Base-by-base conservation (phyloP, 495 filamentous ascomycete species). In the Penicillium turbatum region DNA sequence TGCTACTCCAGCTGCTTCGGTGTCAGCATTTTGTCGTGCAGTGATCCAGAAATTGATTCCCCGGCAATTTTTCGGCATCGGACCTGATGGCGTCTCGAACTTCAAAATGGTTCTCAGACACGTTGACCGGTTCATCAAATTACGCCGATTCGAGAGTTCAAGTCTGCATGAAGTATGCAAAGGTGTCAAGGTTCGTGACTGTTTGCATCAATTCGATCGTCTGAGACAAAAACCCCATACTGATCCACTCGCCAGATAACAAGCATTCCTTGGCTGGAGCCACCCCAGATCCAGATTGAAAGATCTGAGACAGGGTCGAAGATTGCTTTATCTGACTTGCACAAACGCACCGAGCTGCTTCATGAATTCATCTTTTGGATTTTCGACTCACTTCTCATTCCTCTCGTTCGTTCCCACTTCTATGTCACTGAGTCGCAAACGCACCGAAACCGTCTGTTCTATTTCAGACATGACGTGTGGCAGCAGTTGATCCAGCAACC, bases 381-480 rank as follows among this genome's bases (percentile, higher is more conserved):
- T 2, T 92, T 97, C 57, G 92, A 98, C 60, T 95, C 90, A 0
- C 74, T 97, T 26, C 60, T 98, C 15, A 89, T 97, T 55, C 93
- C 93, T 6, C 80, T 97, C 1, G 79, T 98, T 44, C 84, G 89
- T 13, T 79, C 80, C 17, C 88, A 93, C 61, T 98, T 98, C 58
- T 89, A 98, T 59, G 89, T 97, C 21, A 98, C 93, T 1, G 93
- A 98, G 66, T 92, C 90, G 2, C 89, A 83, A 57, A 72, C 77
- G 6, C 85, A 97, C 61, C 79, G 83, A 21, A 90, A 95, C 61
- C 83, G 84, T 6, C 72, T 97, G 0, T 96, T 96, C 68, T 98
- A 89, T 72, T 97, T 97, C 60, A 85, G 92, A 4, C 95, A 98
- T 56, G 93, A 98, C 61, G 77, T 91, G 34, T 98, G 93, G 93